Evolutionary conservation across 371 early-diverging fungal genomes (phyloP).

Genomic region (Haplosporangium sp.): DNA sequence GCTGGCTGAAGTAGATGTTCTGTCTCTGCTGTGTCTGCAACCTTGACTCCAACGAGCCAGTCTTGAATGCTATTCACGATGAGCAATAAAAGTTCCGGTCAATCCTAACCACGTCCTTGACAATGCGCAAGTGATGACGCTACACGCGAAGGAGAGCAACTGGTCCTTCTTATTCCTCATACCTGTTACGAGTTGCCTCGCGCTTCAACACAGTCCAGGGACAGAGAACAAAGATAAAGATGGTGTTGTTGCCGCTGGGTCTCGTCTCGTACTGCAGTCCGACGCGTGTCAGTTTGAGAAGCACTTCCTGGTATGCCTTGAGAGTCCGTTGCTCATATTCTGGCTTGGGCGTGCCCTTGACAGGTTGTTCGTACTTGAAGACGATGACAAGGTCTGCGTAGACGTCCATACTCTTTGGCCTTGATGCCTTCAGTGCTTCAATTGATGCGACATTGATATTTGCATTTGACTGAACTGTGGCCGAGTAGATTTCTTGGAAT

Average conservation of each 20-base stretch:
- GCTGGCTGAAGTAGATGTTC: slow-evolving; percentile 46
- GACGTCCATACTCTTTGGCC: slow-evolving; percentile 32
- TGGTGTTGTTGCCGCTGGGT: slow-evolving; percentile 33
- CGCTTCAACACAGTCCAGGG: slow-evolving; percentile 51
- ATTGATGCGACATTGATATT: background rate
- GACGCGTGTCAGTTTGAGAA: slow-evolving; percentile 31
- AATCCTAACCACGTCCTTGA: no score
- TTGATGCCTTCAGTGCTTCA: background rate
- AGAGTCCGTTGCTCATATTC: slow-evolving; percentile 44
- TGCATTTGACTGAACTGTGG: slow-evolving; percentile 12
- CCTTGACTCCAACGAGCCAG: slow-evolving; percentile 73
- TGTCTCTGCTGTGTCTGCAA: slow-evolving; percentile 43
- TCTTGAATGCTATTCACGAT: slow-evolving; percentile 64
- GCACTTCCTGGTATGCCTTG: slow-evolving; percentile 36
- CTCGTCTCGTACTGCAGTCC: slow-evolving; percentile 49
- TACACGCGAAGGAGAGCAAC: background rate
- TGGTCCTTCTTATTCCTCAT: background rate
- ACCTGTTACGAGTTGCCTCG: slow-evolving; percentile 38
- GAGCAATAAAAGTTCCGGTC: background rate
- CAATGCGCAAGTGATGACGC: no score
- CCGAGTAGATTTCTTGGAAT: slow-evolving; percentile 39
- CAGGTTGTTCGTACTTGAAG: slow-evolving; percentile 42
- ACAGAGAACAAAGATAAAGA: slow-evolving; percentile 52
- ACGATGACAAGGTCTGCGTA: slow-evolving; percentile 48
- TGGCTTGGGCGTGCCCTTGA: slow-evolving; percentile 16